Conservation (phyloP, 148 eudicot species). For the Camellia granthamiana region DNA sequence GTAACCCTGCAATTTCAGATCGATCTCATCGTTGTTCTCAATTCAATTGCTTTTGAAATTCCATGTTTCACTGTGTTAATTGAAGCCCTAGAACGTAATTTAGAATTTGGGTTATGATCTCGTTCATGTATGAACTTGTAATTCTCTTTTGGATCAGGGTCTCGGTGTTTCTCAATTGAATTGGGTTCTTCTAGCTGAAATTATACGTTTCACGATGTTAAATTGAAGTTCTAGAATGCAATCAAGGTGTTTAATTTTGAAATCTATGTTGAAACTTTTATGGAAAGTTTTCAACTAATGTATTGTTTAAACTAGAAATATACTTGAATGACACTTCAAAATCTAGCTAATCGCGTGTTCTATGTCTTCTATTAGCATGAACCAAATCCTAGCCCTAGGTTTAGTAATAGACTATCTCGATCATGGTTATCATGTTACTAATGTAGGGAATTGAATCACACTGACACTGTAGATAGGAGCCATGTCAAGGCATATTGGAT, state of each 20-base stretch:
- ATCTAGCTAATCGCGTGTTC: not conserved
- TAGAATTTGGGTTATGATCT: not conserved
- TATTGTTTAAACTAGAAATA: not conserved
- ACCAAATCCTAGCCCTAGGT: not conserved
- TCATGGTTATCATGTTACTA: not conserved
- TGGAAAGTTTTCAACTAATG: not conserved
- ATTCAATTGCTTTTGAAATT: not conserved
- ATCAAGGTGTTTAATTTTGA: not conserved
- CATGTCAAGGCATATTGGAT: not conserved
- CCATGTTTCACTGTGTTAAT: not conserved
- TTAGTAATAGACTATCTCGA: not conserved
- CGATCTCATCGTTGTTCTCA: no score
- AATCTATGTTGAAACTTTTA: not conserved
- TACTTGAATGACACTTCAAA: not conserved
- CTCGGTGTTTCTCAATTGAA: not conserved
- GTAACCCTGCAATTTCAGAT: constrained; percentile 20
- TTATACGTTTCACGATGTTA: not conserved
- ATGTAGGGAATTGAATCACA: not conserved
- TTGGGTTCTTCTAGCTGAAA: not conserved
- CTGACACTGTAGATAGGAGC: not conserved
- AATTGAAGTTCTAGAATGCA: not conserved
- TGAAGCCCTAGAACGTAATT: not conserved
- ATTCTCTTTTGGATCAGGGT: not conserved
- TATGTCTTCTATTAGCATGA: not conserved
- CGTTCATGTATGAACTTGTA: not conserved